These are phyloP conservation scores for Ophiostoma triangulosporum DNA, from an alignment of 2,329 filamentous ascomycete species.

Conservation along the genomic window DNA sequence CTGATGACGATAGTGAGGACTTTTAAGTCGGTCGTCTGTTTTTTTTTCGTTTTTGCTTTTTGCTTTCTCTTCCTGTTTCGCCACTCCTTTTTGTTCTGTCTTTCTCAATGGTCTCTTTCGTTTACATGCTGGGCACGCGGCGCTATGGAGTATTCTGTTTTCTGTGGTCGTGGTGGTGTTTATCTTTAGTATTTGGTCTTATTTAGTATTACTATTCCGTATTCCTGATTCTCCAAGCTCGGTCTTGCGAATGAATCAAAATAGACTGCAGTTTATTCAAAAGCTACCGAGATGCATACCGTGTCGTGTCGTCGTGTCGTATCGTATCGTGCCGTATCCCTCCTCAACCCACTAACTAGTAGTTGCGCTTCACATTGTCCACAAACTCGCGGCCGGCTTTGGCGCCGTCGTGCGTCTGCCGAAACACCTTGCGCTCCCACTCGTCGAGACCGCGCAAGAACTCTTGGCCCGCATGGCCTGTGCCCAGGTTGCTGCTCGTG, in stretches of 20 bases:
- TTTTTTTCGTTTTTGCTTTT: background rate
- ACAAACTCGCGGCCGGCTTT: conserved; percentile 60
- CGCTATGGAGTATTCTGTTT: too few relatives aligned
- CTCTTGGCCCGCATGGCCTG: conserved; percentile 55
- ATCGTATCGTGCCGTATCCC: background rate
- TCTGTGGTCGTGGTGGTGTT: too few relatives aligned
- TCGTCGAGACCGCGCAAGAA: conserved; percentile 84
- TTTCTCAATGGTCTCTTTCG: too few relatives aligned
- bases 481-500: conserved; percentile 32
- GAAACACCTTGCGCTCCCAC: conserved; percentile 67
- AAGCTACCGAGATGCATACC: too few relatives aligned
- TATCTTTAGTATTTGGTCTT: too few relatives aligned
- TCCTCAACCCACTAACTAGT: background rate
- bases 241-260: too few relatives aligned
- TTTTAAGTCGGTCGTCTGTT: background rate
- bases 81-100: too few relatives aligned
- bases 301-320: background rate
- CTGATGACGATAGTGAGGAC: background rate
- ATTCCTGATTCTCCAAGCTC: too few relatives aligned
- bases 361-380: conserved; percentile 40
- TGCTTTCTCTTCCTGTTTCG: too few relatives aligned
- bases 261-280: too few relatives aligned
- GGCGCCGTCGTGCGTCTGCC: conserved; percentile 58
- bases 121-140: too few relatives aligned
- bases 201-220: too few relatives aligned